phyloP scores from a whole-genome alignment of 441 rosid genomes.

The Pelargonium myrrhifolium region DNA sequence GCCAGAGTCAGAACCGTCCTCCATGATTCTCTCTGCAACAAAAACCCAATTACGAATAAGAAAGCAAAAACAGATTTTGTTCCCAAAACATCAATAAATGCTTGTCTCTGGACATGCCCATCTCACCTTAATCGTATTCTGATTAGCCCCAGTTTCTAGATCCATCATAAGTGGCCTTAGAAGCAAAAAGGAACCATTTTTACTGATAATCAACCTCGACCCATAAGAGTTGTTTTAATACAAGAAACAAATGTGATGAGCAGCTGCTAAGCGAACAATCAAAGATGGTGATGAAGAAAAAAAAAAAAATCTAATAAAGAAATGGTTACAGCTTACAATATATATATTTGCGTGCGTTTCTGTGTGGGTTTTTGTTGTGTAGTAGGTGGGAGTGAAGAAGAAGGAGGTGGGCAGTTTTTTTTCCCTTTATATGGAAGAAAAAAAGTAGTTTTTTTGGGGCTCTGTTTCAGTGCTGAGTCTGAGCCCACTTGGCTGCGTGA shows the following conservation, averaged over 20 bases:
- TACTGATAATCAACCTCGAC: background rate
- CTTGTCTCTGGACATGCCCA: background rate
- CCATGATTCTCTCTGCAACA: conserved; percentile 71
- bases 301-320: no score
- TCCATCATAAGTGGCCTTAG: background rate
- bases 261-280: no score
- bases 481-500: no score
- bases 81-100: background rate
- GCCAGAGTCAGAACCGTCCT: conserved; percentile 66
- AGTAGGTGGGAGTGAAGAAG: background rate
- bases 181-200: background rate
- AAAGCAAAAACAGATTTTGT: no score
- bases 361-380: background rate
- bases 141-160: background rate
- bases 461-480: no score
- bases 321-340: background rate
- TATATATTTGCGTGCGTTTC: background rate
- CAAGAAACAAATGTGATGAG: background rate
- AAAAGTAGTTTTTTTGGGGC: no score
- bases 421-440: background rate
- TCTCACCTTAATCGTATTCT: background rate
- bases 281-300: no score
- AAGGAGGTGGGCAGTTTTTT: background rate
- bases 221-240: background rate
- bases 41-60: no score